Percentiles rank a stretch among this genome's conserved stretches.
These are phyloP conservation scores for Achlya hypogyna DNA, from an alignment of 352 stramenopile genomes.

Conservation along the genomic window DNA sequence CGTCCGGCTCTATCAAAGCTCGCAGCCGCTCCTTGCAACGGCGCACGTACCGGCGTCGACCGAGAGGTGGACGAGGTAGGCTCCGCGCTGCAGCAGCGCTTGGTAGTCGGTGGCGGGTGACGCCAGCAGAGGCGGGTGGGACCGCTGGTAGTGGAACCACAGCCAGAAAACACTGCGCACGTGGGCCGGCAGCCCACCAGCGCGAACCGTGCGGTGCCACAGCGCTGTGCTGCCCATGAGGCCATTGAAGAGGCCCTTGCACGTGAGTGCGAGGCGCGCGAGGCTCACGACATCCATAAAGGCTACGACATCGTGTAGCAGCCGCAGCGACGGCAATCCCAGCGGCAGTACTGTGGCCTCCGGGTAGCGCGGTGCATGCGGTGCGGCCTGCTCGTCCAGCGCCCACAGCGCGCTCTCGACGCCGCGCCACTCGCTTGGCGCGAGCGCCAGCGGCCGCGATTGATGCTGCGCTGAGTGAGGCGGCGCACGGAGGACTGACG, in stretches of 20 bases:
- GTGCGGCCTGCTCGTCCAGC: neutral
- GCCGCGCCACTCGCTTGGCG: slow-evolving; percentile 1
- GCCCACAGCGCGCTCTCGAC: slow-evolving; percentile 7
- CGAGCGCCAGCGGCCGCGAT: neutral
- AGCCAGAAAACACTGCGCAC: slow-evolving; percentile 60
- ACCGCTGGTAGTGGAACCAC: slow-evolving; percentile 42
- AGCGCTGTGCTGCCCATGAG: slow-evolving; percentile 25
- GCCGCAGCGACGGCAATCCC: too few relatives aligned
- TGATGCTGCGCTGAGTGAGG: neutral
- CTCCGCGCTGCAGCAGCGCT: slow-evolving; percentile 36
- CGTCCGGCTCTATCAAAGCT: neutral
- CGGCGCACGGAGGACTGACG: neutral
- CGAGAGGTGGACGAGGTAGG: neutral
- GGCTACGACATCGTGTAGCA: neutral
- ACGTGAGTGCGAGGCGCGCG: neutral
- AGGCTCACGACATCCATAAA: slow-evolving; percentile 12
- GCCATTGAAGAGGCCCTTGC: neutral
- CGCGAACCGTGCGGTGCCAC: slow-evolving; percentile 68
- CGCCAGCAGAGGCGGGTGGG: slow-evolving; percentile 38
- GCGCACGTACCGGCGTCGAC: neutral
- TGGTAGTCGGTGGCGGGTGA: slow-evolving; percentile 44
- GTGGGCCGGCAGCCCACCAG: slow-evolving; percentile 32
- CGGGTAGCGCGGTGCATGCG: neutral
- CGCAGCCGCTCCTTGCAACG: too few relatives aligned
- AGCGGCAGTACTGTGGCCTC: neutral